Evolutionary conservation across 2,329 filamentous ascomycete species (phyloP).

Genomic region (Diaporthe sp.): DNA sequence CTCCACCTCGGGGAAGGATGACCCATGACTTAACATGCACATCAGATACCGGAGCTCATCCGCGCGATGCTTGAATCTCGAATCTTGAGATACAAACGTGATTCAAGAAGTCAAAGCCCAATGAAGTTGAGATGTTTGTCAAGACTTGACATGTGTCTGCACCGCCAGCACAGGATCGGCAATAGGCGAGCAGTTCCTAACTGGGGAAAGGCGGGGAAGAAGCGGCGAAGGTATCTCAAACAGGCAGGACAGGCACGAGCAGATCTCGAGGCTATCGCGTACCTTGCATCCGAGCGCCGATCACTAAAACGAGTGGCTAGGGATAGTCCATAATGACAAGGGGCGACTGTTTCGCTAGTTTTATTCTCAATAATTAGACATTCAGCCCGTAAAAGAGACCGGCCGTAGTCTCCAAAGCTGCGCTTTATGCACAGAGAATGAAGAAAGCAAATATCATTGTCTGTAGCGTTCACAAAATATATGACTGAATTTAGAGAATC

Average conservation of each 20-base stretch:
- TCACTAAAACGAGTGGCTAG: background rate
- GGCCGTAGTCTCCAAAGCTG: background rate
- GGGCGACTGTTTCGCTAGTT: background rate
- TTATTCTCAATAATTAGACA: background rate
- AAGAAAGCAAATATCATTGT: fast-evolving
- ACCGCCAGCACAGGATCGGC: constrained; percentile 4
- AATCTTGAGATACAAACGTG: background rate
- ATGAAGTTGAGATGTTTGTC: background rate
- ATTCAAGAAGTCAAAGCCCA: background rate
- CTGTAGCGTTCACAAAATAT: background rate
- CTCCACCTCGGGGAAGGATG: background rate
- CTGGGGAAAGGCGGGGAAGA: background rate
- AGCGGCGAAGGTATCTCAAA: background rate
- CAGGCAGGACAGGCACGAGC: background rate
- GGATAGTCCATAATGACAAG: background rate
- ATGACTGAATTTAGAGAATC: background rate
- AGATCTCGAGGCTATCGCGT: constrained; percentile 25
- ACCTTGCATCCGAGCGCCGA: constrained; percentile 1
- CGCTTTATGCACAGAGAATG: background rate
- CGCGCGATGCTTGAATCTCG: background rate
- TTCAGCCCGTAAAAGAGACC: background rate
- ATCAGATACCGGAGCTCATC: background rate
- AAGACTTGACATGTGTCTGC: background rate
- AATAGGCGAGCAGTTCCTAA: constrained; percentile 8
- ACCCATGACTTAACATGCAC: background rate